Evolutionary conservation across 2,329 filamentous ascomycete species (phyloP).

Genomic region (Pseudocercospora musae): DNA sequence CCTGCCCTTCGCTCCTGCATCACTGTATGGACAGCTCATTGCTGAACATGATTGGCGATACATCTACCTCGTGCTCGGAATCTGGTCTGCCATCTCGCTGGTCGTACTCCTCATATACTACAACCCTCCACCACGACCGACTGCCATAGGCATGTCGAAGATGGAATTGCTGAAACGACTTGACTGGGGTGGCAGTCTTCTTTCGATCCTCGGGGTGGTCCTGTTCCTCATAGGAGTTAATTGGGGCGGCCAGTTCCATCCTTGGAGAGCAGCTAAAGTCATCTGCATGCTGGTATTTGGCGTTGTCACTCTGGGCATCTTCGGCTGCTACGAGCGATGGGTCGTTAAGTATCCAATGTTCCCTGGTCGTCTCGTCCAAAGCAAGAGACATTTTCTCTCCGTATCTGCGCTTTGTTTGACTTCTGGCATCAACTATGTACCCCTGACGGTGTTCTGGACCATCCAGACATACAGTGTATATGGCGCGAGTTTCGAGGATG

Average conservation of each 20-base stretch:
- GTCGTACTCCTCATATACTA: conserved; percentile 51
- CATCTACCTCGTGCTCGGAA: conserved; percentile 50
- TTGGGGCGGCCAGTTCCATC: conserved; percentile 11
- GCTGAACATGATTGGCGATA: conserved; percentile 51
- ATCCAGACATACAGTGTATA: conserved; percentile 62
- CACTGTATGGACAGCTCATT: conserved; percentile 59
- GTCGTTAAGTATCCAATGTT: conserved; percentile 31
- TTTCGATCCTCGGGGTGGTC: conserved; percentile 49
- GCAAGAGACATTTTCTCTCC: conserved; percentile 27
- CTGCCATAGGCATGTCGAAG: conserved; percentile 37
- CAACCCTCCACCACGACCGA: conserved; percentile 49
- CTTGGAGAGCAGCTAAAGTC: conserved; percentile 22
- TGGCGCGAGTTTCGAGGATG: conserved; percentile 35
- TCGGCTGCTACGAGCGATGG: conserved; percentile 24
- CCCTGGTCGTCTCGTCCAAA: conserved; percentile 24
- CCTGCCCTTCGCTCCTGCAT: conserved; percentile 58
- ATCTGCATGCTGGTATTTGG: conserved; percentile 25
- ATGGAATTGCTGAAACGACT: conserved; percentile 43
- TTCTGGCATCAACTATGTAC: conserved; percentile 34
- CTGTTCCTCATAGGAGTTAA: conserved; percentile 46
- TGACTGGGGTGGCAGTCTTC: conserved; percentile 51
- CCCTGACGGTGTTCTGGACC: conserved; percentile 56
- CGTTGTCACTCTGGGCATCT: conserved; percentile 22
- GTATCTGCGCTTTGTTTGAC: conserved; percentile 24
- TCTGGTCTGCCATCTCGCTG: conserved; percentile 53